These are phyloP conservation scores for Dalbergia oliveri DNA, from an alignment of 306 rosid species.

Conservation along the genomic window DNA sequence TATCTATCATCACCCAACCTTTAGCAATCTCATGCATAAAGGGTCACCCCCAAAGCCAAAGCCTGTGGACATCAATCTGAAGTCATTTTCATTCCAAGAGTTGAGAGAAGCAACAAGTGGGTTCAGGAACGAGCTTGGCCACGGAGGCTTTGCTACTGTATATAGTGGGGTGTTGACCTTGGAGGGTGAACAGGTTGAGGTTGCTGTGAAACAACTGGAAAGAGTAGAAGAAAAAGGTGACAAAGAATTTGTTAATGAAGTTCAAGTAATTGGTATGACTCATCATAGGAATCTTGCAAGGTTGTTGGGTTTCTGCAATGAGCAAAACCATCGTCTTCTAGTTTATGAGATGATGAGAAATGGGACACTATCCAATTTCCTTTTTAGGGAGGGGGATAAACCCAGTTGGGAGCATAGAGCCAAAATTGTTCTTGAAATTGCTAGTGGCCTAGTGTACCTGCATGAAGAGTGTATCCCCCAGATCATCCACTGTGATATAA, in stretches of 20 bases:
- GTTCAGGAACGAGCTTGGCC: constrained; percentile 45
- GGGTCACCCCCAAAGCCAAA: constrained; percentile 36
- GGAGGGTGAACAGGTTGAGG: constrained; percentile 46
- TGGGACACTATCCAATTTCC: constrained; percentile 45
- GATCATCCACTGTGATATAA: constrained; percentile 54
- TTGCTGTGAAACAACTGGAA: constrained; percentile 50
- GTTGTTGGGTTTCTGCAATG: constrained; percentile 50
- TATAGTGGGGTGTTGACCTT: constrained; percentile 46
- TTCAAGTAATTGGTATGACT: constrained; percentile 53
- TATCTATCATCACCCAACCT: constrained; percentile 43
- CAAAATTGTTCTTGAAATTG: constrained; percentile 43
- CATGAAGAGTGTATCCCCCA: constrained; percentile 54
- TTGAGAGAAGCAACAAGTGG: constrained; percentile 52
- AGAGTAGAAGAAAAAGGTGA: constrained; percentile 40
- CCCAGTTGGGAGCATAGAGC: constrained; percentile 51
- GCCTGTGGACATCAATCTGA: constrained; percentile 49
- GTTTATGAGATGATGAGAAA: constrained; percentile 52
- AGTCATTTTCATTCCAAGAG: constrained; percentile 48
- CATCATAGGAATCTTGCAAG: constrained; percentile 50
- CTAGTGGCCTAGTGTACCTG: constrained; percentile 45
- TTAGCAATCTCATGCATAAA: not conserved
- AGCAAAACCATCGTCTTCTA: constrained; percentile 44
- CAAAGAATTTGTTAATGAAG: constrained; percentile 52
- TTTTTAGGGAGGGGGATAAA: constrained; percentile 34
- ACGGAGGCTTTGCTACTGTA: constrained; percentile 45